phyloP scores from a whole-genome alignment of 768 basidiomycete species.

The Fibroporia radiculosa region DNA sequence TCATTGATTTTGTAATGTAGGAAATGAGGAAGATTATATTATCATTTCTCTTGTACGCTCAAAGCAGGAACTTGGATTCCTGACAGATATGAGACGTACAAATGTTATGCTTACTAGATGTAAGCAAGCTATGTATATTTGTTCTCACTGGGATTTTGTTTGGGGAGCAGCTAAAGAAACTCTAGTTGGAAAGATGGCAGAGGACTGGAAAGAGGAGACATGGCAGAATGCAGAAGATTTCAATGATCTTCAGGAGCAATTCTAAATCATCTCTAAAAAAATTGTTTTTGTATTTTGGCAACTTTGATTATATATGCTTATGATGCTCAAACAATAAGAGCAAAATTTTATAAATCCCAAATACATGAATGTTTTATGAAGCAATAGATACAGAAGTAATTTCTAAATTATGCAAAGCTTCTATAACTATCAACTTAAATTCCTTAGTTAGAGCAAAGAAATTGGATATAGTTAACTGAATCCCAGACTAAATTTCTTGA shows the following conservation, averaged over 20 bases:
- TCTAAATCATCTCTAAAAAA: too few species aligned
- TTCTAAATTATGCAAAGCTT: too few species aligned
- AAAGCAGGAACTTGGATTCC: constrained; percentile 56
- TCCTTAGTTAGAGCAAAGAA: too few species aligned
- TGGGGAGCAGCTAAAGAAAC: constrained; percentile 37
- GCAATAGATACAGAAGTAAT: too few species aligned
- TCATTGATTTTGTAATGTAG: constrained; percentile 28
- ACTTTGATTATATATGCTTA: not conserved
- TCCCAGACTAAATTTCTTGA: not conserved
- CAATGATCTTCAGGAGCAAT: not conserved
- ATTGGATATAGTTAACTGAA: too few species aligned
- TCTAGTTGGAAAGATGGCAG: constrained; percentile 34
- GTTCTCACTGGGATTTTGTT: constrained; percentile 56
- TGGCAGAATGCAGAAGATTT: constrained; percentile 24
- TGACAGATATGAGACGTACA: constrained; percentile 54
- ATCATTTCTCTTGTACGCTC: constrained; percentile 68
- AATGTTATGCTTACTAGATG: constrained; percentile 88
- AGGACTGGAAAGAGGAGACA: constrained; percentile 23
- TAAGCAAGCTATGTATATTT: constrained; percentile 71
- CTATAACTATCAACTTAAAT: too few species aligned
- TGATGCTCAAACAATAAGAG: too few species aligned
- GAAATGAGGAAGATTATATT: constrained; percentile 77
- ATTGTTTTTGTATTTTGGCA: too few species aligned
- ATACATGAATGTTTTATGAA: too few species aligned
- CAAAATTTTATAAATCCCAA: too few species aligned